phyloP scores from a whole-genome alignment of 2,329 filamentous ascomycete species.

The Sphaerulina musiva region DNA sequence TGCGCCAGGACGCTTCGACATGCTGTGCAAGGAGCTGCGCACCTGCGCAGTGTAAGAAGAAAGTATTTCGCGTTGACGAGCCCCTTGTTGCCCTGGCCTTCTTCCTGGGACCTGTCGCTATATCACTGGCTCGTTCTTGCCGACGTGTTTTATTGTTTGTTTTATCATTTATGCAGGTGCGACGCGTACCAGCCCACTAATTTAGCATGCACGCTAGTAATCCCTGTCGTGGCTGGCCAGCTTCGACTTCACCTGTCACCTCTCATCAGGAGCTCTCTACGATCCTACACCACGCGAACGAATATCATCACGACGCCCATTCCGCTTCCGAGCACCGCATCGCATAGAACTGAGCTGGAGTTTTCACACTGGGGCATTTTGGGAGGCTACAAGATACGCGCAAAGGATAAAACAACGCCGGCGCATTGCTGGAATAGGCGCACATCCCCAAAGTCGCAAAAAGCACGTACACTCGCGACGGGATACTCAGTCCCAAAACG shows the following conservation, averaged over 20 bases:
- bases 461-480: neutral
- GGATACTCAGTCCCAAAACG: neutral
- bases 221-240: neutral
- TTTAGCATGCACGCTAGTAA: neutral
- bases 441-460: neutral
- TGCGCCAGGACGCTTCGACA: slow-evolving; percentile 24
- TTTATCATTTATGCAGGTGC: neutral
- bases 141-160: slow-evolving; percentile 6
- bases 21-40: slow-evolving; percentile 11
- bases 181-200: slow-evolving; percentile 1
- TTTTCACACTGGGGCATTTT: neutral
- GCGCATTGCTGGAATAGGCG: slow-evolving; percentile 3
- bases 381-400: neutral
- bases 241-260: slow-evolving; percentile 7
- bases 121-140: neutral
- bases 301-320: neutral
- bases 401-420: slow-evolving; percentile 2
- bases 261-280: neutral
- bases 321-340: slow-evolving; percentile 5
- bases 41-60: neutral
- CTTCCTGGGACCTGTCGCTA: slow-evolving; percentile 5
- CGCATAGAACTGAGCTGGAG: neutral
- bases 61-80: slow-evolving; percentile 18
- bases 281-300: neutral
- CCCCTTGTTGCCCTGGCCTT: slow-evolving; percentile 14